Conservation (phyloP, 805 yeast species). For the Cyberlindnera maclurae region DNA sequence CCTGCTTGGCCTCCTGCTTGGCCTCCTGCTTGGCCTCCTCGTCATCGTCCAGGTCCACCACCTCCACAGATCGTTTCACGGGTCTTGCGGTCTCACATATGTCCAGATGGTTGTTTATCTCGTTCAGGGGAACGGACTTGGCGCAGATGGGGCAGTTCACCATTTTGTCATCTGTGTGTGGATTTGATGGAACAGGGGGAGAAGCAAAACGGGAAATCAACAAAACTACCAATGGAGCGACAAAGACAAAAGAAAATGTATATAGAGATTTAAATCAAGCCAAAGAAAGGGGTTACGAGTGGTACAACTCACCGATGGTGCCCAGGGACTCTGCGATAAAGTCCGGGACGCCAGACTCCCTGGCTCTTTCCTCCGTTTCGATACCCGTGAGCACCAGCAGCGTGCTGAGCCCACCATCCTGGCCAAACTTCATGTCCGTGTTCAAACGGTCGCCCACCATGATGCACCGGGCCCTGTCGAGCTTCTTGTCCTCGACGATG, state of each 20-base stretch:
- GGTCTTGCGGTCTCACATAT: constrained; percentile 12
- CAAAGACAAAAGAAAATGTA: background rate
- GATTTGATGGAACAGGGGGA: background rate
- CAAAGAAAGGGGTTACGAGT: background rate
- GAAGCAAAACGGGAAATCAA: background rate
- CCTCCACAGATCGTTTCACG: constrained; percentile 2
- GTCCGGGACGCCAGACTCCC: constrained; percentile 46
- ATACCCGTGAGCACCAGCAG: constrained; percentile 88
- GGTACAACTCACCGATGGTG: constrained; percentile 56
- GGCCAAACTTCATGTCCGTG: constrained; percentile 92
- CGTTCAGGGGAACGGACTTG: constrained; percentile 8
- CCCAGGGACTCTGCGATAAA: constrained; percentile 56
- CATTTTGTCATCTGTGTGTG: constrained; percentile 8
- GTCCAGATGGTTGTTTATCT: constrained; percentile 21
- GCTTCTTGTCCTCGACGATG: constrained; percentile 53
- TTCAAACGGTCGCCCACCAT: constrained; percentile 96
- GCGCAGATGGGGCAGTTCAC: constrained; percentile 24
- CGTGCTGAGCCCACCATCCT: constrained; percentile 79
- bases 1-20: too few species aligned
- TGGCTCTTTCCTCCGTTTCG: constrained; percentile 62
- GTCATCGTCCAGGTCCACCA: constrained; percentile 13
- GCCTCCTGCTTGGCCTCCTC: too few species aligned
- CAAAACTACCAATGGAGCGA: background rate
- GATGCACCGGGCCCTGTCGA: constrained; percentile 55
- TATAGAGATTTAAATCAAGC: background rate